Evolutionary conservation across 768 basidiomycete genomes (phyloP).

Genomic region (Trametes meyenii): DNA sequence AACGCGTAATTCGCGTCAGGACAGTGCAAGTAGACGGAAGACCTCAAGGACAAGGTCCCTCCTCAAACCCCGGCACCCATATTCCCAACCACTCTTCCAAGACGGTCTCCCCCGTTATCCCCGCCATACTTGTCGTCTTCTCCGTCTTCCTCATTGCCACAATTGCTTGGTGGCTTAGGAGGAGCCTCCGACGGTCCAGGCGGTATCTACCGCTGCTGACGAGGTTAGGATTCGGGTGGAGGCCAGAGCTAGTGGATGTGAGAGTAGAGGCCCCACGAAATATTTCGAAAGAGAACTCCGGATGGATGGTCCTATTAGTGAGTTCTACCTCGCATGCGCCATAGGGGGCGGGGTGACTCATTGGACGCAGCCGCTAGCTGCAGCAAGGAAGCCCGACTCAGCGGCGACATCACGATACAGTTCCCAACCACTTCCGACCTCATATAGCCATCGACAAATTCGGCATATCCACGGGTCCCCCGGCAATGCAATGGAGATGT

Average conservation of each 20-base stretch:
- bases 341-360: neutral
- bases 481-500: neutral
- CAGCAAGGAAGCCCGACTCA: neutral
- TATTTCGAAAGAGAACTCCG: no score
- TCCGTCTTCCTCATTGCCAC: neutral
- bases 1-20: no score
- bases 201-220: neutral
- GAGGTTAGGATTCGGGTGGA: neutral
- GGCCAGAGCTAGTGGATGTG: conserved; percentile 4
- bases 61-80: neutral
- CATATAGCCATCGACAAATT: neutral
- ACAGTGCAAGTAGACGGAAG: no score
- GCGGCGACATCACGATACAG: neutral
- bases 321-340: neutral
- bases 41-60: neutral
- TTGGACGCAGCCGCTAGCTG: neutral
- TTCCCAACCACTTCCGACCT: neutral
- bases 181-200: neutral
- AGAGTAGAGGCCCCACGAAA: neutral
- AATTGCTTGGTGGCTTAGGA: neutral
- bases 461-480: neutral
- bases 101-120: neutral
- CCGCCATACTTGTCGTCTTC: neutral
- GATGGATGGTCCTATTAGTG: neutral
- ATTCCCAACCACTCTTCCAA: neutral